Evolutionary conservation across 2,329 filamentous ascomycete genomes (phyloP), one percentile per base, ranked within the genome.

Genomic region (Apiospora aurea): DNA sequence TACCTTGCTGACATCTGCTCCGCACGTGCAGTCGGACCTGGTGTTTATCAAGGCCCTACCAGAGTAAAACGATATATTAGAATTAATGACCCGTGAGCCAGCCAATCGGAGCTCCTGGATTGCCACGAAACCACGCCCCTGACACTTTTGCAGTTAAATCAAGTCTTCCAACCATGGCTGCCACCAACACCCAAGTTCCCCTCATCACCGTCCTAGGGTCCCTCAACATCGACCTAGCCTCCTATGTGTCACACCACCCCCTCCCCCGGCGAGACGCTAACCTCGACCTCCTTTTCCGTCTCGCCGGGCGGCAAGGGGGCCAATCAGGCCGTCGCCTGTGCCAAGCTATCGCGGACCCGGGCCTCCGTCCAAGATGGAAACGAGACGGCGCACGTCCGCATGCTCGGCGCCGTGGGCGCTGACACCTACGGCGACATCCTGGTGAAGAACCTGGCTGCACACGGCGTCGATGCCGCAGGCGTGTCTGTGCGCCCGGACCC

Each of bases 291-390:
- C 26, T 97, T 97, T 84, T 88, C 88, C 79, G 94, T 92, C 47
- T 95, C 93, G 61, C 92, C 93, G 43, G 96, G 96, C 77, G 96
- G 96, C 72, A 99, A 99, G 84, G 96, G 96, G 75, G 95, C 95
- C 73, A 98, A 98, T 85, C 96, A 98, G 85, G 95, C 95, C 73
- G 93, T 97, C 71, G 94, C 95, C 34, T 95, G 93, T 83, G 93
- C 92, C 69, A 93, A 96, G 74, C 89, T 97, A 69, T 96, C 94
- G 0, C 89, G 92, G 67, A 79, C 86, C 41, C 85, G 84, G 46
- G 77, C 82, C 5, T 74, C 78, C 24, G 79, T 64, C 61, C n/a
- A 81, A 49, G 75, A 79, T 51, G 38, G 72, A 2, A 41, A 72
- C 7, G 79, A 78, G 11, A 81, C 80, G 10, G 83, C 83, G 2